Evolutionary conservation across 148 eudicot genomes (phyloP).

Genomic region (Nepenthes gracilis): DNA sequence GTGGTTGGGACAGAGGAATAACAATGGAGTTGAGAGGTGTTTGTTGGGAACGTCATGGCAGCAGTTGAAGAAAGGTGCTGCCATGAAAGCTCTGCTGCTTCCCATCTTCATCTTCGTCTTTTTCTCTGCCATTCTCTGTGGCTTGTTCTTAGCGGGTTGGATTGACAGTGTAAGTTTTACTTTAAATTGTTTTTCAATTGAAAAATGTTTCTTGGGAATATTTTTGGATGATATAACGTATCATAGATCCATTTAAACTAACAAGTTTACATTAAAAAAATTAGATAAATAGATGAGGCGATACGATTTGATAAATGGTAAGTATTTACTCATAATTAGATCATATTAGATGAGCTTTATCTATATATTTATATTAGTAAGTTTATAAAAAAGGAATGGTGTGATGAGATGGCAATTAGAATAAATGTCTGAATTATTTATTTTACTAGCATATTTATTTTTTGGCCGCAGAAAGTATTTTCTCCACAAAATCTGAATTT

Average conservation of each 20-base stretch:
- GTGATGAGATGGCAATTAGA: no score
- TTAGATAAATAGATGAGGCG: no score
- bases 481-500: conserved; percentile 4
- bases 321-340: no score
- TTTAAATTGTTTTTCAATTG: not conserved
- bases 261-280: no score
- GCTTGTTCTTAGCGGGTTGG: conserved; percentile 25
- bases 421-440: not conserved
- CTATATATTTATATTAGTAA: no score
- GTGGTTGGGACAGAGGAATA: no score
- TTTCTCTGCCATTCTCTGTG: conserved; percentile 10
- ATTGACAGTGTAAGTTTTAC: conserved; percentile 27
- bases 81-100: conserved; percentile 1
- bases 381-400: no score
- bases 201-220: no score
- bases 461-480: not conserved
- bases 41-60: conserved; percentile 1
- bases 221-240: no score
- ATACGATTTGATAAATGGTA: no score
- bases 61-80: conserved; percentile 5
- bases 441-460: not conserved
- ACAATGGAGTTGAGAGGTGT: no score
- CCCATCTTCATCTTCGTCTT: conserved; percentile 11
- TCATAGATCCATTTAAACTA: not conserved
- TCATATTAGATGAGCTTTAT: no score